Evolutionary conservation across 2,329 filamentous ascomycete genomes (phyloP), one percentile per base, ranked within the genome.

Genomic region (Colletotrichum lindemuthianum): DNA sequence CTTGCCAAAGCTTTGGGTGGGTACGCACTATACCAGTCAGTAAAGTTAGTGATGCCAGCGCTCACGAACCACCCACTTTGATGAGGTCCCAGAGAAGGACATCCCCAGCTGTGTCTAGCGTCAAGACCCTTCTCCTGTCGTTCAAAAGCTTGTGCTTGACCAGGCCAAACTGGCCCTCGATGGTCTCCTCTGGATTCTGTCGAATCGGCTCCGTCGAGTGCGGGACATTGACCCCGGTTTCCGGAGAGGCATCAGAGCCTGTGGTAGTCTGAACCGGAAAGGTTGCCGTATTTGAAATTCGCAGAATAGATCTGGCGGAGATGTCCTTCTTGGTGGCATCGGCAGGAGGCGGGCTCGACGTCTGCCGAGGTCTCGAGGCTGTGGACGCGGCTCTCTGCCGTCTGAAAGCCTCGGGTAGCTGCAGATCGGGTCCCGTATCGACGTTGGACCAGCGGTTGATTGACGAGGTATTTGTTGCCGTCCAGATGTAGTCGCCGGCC

Each of bases 11-110:
- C 91, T 93, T 75, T 92, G 87, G 59, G 98, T 89, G 0, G 93
- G 93, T 72, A 90, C 86, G 74, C 96, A 98, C 89, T 96, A 68
- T 32, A 40, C 9, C 16, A 34, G 63, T 72, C 51, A 75, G 68
- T 59, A n/a, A 13, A 24, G 24, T 37, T 34, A 24, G 41, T 60
- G 9, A 32, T 16, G 10, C 9, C 32, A 7, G 33, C 16, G 12
- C 15, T 24, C 15, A 33, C 37, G 51, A 8, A 7, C 24, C 8
- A 71, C 81, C 68, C 79, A 94, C 92, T 81, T 90, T 88, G 49
- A 99, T 84, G 43, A 99, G 81, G 82, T 99, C 96, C 96, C 96
- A 99, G 68, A 99, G 80, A 50, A 97, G 82, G 3, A 98, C 94
- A 73, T 99, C 96, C 13, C 96, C 96, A 1, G 95, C 94, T 2